Base-by-base conservation (phyloP, 306 rosid species). In the Comarum palustre region DNA sequence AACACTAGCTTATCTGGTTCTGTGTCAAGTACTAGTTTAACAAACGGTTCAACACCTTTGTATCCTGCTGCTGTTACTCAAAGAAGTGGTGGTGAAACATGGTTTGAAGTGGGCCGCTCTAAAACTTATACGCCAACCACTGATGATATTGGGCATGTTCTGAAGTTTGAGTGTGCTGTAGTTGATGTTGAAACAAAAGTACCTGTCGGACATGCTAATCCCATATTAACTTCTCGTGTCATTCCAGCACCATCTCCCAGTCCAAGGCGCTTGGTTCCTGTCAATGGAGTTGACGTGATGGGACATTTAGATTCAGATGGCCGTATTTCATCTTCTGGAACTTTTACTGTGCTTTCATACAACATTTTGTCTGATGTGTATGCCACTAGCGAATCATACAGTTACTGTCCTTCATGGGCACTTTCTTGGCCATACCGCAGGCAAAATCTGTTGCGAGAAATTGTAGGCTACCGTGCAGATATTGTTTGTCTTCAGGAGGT, bases 401-500 rank as follows among this genome's bases (percentile, higher is more conserved):
- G 89, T 77, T 95, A 91, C 77, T 95, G 99, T 79, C 99, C 97
- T 72, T 82, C 97, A 55, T 95, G 97, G 97, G 99, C 99, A 50
- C 97, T 95, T 72, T 91, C 97, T 39, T 95, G 99, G 99, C 91
- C 97, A 38, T 95, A 95, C 80, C 99, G 99, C 75, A 85, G 96
- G 79, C 99, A 95, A 85, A 95, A 91, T 88, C 79, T 95, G 77
- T 84, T 95, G 27, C 84, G 97, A 47, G 99, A 95, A 87, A 95
- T 95, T 68, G 96, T 95, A 76, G 96, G 93, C 66, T 95, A 95
- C 68, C 90, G 88, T 39, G 92, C 99, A 9, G 99, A 95, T 83
- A 90, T 95, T 76, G 88, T 95, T 74, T 95, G 99, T 82, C 99
- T 95, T 67, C 99, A 95, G 84, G 99, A 95, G 99, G 99, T 95